A percentile compares a stretch with the other conserved stretches of the same genome.
Conservation (phyloP, 129 eudicot genomes). For the Kitagawia praeruptora region DNA sequence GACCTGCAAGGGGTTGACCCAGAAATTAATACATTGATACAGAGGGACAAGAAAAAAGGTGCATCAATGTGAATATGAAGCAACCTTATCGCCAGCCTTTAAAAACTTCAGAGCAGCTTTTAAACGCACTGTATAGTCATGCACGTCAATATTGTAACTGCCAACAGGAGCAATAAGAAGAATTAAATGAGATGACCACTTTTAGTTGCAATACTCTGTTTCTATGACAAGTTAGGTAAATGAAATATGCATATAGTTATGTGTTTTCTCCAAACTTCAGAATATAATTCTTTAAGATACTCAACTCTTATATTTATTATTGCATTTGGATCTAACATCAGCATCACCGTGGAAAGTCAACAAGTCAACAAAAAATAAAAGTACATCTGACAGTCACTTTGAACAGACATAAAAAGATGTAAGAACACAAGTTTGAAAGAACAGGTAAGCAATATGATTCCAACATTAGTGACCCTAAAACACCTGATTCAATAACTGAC, state of each 20-base stretch:
- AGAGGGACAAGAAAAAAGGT: not conserved
- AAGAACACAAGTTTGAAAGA: too few species aligned
- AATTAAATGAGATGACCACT: not conserved
- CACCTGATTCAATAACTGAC: too few species aligned
- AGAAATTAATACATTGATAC: conserved; percentile 10
- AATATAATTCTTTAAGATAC: not conserved
- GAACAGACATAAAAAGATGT: not conserved
- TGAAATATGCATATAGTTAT: not conserved
- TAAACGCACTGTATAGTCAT: conserved; percentile 79
- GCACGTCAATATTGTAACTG: conserved; percentile 87
- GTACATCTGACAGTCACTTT: not conserved
- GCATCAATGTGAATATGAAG: conserved; percentile 2
- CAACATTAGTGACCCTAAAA: not conserved
- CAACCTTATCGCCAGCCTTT: conserved; percentile 83
- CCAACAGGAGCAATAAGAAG: conserved; percentile 11
- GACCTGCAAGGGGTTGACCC: conserved; percentile 35
- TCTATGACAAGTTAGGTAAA: not conserved
- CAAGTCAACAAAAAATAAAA: too few species aligned
- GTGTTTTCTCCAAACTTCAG: not conserved
- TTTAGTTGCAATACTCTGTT: not conserved
- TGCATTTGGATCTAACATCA: not conserved
- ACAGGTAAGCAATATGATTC: too few species aligned
- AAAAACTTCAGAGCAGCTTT: conserved; percentile 72
- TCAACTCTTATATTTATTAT: not conserved
- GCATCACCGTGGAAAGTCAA: not conserved